A percentile compares a stretch with the other conserved stretches of the same genome.
Evolutionary conservation across 2,329 filamentous ascomycete species (phyloP).

Genomic region (Sporothrix euskadiensis): DNA sequence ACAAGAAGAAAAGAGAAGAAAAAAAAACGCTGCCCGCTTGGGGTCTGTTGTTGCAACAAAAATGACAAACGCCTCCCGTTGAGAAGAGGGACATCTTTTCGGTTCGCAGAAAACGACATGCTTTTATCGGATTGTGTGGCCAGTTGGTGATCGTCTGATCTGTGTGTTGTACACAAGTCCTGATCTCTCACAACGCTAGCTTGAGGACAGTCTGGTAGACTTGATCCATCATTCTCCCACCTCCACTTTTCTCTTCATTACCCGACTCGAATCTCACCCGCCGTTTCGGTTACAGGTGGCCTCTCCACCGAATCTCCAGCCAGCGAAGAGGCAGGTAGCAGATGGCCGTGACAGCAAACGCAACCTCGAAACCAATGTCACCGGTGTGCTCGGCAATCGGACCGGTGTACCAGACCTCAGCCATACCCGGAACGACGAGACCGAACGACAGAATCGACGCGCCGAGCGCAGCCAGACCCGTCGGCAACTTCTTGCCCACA

Average conservation of each 20-base stretch:
- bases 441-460: constrained; percentile 50
- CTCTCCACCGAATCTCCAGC: constrained; percentile 43
- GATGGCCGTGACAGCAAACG: constrained; percentile 53
- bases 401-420: constrained; percentile 61
- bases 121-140: background rate
- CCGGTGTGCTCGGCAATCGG: constrained; percentile 61
- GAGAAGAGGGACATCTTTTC: background rate
- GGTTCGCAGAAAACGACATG: background rate
- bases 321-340: constrained; percentile 51
- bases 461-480: constrained; percentile 50
- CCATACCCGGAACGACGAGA: constrained; percentile 61
- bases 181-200: background rate
- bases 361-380: constrained; percentile 67
- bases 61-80: background rate
- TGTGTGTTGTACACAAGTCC: background rate
- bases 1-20: background rate
- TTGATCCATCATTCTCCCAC: background rate
- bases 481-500: constrained; percentile 47
- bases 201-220: background rate
- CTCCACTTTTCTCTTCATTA: background rate
- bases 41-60: background rate
- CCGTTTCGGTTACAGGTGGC: constrained; percentile 36
- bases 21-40: background rate
- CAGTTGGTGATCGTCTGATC: background rate
- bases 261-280: background rate